phyloP scores from a whole-genome alignment of 805 yeast species.

The Nakazawaea wyomingensis region DNA sequence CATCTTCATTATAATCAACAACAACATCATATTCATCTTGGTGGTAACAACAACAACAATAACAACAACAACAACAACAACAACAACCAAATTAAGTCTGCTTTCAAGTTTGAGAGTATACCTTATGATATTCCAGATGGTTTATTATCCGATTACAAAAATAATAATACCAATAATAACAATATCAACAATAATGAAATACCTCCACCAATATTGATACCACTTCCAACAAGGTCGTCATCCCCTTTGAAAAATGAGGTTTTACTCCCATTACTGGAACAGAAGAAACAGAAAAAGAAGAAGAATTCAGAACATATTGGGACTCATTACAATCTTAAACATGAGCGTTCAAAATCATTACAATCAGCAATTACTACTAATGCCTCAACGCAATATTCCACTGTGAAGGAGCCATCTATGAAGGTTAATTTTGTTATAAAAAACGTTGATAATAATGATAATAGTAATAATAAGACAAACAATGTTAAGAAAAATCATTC shows the following conservation, averaged over 20 bases:
- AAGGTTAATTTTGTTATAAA: neutral
- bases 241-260: conserved; percentile 12
- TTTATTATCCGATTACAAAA: conserved; percentile 2
- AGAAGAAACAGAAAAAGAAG: neutral
- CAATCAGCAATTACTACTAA: neutral
- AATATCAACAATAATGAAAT: neutral
- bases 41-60: neutral
- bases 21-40: no score
- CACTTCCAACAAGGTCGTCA: conserved; percentile 5
- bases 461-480: neutral
- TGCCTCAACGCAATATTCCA: no score
- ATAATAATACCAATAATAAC: neutral
- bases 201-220: conserved; percentile 4
- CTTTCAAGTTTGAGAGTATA: conserved; percentile 28
- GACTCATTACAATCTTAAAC: neutral
- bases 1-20: conserved; percentile 7
- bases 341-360: conserved; percentile 3
- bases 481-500: neutral
- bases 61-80: no score
- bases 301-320: neutral
- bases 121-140: conserved; percentile 25
- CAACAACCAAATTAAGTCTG: no score
- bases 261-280: neutral
- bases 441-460: neutral
- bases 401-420: neutral